Percentiles rank a stretch among this genome's conserved stretches.
These are phyloP conservation scores for Arthrobotrys sphaeroides DNA, from an alignment of 2,329 filamentous ascomycete genomes.

Conservation along the genomic window DNA sequence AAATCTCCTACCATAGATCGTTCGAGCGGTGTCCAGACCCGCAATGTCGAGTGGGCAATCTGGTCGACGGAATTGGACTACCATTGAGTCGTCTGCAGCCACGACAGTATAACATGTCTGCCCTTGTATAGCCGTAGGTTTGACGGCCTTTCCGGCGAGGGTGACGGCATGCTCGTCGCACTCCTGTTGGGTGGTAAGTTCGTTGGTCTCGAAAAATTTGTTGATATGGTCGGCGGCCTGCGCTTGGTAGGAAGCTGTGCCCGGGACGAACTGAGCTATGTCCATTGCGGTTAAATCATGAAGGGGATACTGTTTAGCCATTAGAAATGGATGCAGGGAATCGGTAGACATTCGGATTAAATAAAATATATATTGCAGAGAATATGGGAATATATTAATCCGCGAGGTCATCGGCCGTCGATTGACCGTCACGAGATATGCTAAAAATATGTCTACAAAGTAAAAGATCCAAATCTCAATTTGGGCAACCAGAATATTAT, in stretches of 20 bases:
- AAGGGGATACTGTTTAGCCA: background rate
- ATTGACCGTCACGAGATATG: background rate
- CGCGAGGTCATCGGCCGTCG: background rate
- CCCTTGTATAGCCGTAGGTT: background rate
- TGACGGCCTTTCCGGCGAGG: background rate
- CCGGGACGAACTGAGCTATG: background rate
- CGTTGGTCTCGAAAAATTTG: conserved; percentile 11
- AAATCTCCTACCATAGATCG: background rate
- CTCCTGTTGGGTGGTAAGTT: conserved; percentile 1
- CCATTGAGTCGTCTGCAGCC: background rate
- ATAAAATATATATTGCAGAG: background rate
- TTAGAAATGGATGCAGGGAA: background rate
- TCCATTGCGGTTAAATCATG: background rate
- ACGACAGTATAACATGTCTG: background rate
- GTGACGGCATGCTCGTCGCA: background rate
- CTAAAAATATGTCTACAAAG: conserved; percentile 13
- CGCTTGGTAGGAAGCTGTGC: background rate
- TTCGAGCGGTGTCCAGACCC: background rate
- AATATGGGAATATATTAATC: background rate
- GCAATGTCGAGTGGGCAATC: background rate
- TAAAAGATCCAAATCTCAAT: conserved; percentile 48
- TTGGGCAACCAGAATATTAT: conserved; percentile 51
- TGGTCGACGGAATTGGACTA: conserved; percentile 1
- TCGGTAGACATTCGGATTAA: background rate
- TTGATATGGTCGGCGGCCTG: background rate